These are phyloP conservation scores for Gossypium bickii DNA, from an alignment of 345 rosid species.

Conservation along the genomic window DNA sequence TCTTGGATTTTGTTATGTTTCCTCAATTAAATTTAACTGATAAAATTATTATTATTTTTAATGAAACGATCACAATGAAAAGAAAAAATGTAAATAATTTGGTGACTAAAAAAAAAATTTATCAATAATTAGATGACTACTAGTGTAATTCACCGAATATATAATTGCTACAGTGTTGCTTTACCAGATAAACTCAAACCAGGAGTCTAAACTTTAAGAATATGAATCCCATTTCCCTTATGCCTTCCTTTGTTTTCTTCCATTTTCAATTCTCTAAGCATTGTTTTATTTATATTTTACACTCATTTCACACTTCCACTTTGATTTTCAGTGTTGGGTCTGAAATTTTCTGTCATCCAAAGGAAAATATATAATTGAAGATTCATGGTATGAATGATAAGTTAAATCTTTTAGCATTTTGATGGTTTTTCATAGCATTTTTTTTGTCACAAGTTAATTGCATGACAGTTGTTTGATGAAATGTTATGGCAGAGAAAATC, in stretches of 20 bases:
- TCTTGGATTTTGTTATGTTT: too few relatives aligned
- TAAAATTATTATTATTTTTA: too few relatives aligned
- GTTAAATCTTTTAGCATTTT: neutral
- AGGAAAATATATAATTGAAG: neutral
- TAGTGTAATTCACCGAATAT: neutral
- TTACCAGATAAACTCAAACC: neutral
- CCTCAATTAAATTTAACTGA: too few relatives aligned
- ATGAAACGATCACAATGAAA: too few relatives aligned
- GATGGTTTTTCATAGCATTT: neutral
- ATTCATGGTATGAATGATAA: neutral
- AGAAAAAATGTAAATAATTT: too few relatives aligned
- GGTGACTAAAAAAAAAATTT: too few relatives aligned
- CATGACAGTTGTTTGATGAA: too few relatives aligned
- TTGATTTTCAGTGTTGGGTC: neutral
- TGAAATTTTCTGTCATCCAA: neutral
- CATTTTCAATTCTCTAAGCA: neutral
- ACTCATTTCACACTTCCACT: neutral
- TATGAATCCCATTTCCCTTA: neutral
- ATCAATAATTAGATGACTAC: too few relatives aligned
- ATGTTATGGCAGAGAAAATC: slow-evolving; percentile 13
- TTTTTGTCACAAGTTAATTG: too few relatives aligned
- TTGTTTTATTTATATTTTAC: neutral
- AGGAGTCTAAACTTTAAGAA: neutral
- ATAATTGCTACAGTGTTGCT: neutral
- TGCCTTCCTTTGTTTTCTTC: slow-evolving; percentile 16